Conservation (phyloP, 306 rosid species). For the Sechiopsis laciniata region DNA sequence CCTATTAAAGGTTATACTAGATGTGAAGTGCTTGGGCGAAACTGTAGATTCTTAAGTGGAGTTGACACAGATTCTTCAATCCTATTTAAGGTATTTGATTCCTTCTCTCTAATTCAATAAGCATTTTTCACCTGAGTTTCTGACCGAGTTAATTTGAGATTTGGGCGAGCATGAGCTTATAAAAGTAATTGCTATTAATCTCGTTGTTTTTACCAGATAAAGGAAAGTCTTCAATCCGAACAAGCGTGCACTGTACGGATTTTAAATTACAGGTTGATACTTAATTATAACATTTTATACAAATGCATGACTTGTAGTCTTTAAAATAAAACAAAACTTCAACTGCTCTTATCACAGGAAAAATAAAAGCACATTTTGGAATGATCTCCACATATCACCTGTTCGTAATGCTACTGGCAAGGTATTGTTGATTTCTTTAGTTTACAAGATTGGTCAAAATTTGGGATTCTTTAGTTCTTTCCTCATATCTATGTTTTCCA, state of each 20-base stretch:
- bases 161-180: not conserved
- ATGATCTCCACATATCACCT: too few species aligned
- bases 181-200: slow-evolving; percentile 21
- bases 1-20: slow-evolving; percentile 57
- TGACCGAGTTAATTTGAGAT: not conserved
- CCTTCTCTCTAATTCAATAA: slow-evolving; percentile 7
- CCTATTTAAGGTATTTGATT: slow-evolving; percentile 42
- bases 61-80: slow-evolving; percentile 51
- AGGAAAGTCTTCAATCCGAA: slow-evolving; percentile 57
- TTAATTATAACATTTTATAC: slow-evolving; percentile 23
- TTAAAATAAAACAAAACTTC: slow-evolving; percentile 30
- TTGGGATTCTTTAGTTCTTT: too few species aligned
- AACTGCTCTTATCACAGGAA: not conserved
- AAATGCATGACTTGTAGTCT: not conserved
- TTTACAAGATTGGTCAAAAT: too few species aligned
- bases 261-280: slow-evolving; percentile 92
- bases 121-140: not conserved
- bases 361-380: too few species aligned
- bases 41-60: slow-evolving; percentile 85
- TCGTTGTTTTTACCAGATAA: slow-evolving; percentile 51
- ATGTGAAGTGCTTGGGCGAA: slow-evolving; percentile 75
- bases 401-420: too few species aligned
- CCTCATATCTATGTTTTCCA: too few species aligned
- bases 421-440: too few species aligned
- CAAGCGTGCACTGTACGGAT: slow-evolving; percentile 85